Base-by-base conservation (phyloP, 257 asterid genomes). In the Solanum dulcamara region DNA sequence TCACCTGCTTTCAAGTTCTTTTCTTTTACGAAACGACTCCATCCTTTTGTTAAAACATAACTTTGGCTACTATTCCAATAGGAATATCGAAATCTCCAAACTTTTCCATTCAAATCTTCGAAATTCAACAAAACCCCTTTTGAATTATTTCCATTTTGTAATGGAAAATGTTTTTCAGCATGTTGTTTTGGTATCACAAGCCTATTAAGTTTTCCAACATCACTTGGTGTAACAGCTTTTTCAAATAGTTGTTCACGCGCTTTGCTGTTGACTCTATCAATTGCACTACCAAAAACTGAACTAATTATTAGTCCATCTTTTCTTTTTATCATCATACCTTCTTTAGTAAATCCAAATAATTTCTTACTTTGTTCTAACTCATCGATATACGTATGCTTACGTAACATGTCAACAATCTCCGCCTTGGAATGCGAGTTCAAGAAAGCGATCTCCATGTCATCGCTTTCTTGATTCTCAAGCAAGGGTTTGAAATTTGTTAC, bases 11-110 rank as follows among this genome's bases (percentile, higher is more conserved):
- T 88, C 51, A 95, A 60, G 18, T 67, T 88, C 86, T 93, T 95
- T 88, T 94, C 98, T 87, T 95, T 95, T 17, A 95, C 98, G 26
- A 95, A 95, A 32, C 98, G 85, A 86, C 97, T 94, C 98, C 98
- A 95, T 4, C 98, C 98, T 77, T 94, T 95, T 0, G 98, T 94
- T 46, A 95, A 82, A 12, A 95, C 98, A 48, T 95, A 95, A 85
- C 98, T 95, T 81, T 93, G 98, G 81, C 98, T 93, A 40, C 98
- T 95, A 33, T 93, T 95, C 98, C 98, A 95, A 71, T 94, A 95
- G 0, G 98, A 94, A 30, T 95, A 95, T 4, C 97, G 86, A 72
- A 95, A 95, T 42, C 98, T 70, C 98, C 98, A 95, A 0, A 94
- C 98, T 86, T 93, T 95, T 0, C 97, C 98, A 8, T 80, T 87